Percentiles rank a stretch among this genome's conserved stretches.
phyloP scores from a whole-genome alignment of 192 early-diverging fungal genomes.

The Borealophlyctis nickersoniae region DNA sequence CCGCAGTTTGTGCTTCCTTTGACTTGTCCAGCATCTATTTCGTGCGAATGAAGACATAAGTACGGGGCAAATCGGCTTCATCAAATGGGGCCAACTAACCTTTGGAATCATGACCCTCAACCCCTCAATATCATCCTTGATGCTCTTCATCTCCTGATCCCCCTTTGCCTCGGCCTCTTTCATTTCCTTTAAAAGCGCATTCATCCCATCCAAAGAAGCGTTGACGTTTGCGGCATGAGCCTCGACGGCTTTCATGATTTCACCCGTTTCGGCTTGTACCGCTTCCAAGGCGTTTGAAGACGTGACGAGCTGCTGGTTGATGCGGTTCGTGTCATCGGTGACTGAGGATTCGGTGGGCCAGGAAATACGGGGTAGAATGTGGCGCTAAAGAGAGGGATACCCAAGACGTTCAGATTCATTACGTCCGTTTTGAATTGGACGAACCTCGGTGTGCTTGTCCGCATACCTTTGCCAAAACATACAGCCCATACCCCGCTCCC shows the following conservation, averaged over 20 bases:
- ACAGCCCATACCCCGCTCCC: constrained; percentile 87
- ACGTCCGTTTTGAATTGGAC: no score
- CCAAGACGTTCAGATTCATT: background rate
- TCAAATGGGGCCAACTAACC: constrained; percentile 54
- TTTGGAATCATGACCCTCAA: constrained; percentile 73
- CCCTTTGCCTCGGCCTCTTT: constrained; percentile 60
- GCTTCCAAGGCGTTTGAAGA: constrained; percentile 69
- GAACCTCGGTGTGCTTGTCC: background rate
- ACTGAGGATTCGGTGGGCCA: constrained; percentile 22
- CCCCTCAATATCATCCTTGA: constrained; percentile 73
- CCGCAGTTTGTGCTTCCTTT: constrained; percentile 65
- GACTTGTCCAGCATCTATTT: constrained; percentile 68
- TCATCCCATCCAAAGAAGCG: constrained; percentile 28
- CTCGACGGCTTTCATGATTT: constrained; percentile 60
- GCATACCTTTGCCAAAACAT: constrained; percentile 68
- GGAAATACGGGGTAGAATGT: constrained; percentile 33
- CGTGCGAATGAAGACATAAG: constrained; percentile 7
- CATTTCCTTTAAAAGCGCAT: constrained; percentile 23
- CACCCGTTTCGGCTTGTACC: constrained; percentile 65
- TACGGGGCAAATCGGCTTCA: constrained; percentile 10
- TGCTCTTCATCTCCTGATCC: constrained; percentile 64
- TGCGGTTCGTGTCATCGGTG: constrained; percentile 38
- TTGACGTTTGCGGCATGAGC: constrained; percentile 69
- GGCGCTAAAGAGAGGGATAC: constrained; percentile 10
- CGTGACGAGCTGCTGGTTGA: constrained; percentile 65